Percentiles rank a stretch among this genome's conserved stretches.
Conservation (phyloP, 2,329 filamentous ascomycete species). For the Ascomycota sp. region DNA sequence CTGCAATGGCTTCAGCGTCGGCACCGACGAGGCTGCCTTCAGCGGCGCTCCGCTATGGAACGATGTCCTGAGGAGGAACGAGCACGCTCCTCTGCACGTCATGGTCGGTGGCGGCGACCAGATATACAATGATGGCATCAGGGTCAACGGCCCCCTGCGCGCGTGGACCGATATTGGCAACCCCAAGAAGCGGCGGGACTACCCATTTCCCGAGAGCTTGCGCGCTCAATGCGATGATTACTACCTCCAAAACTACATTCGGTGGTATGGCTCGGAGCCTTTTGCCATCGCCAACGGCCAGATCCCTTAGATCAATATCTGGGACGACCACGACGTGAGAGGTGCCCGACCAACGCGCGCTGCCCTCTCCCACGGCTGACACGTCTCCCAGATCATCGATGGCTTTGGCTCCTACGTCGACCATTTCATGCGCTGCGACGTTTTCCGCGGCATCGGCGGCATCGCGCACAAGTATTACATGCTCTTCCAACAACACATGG, state of each 20-base stretch:
- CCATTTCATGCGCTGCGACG: slow-evolving; percentile 78
- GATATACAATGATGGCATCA: slow-evolving; percentile 87
- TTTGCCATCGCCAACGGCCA: slow-evolving; percentile 77
- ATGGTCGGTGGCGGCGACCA: slow-evolving; percentile 92
- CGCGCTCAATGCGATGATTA: slow-evolving; percentile 73
- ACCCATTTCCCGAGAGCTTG: slow-evolving; percentile 58
- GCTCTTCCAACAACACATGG: slow-evolving; percentile 87
- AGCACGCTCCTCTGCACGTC: slow-evolving; percentile 70
- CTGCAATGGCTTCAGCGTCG: slow-evolving; percentile 88
- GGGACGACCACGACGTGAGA: slow-evolving; percentile 81
- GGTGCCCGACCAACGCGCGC: too few species aligned
- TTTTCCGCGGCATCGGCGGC: slow-evolving; percentile 81
- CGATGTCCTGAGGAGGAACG: slow-evolving; percentile 70
- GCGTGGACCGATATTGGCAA: slow-evolving; percentile 72
- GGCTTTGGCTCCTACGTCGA: slow-evolving; percentile 89
- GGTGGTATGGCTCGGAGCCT: slow-evolving; percentile 63
- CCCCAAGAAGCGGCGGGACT: slow-evolving; percentile 59
- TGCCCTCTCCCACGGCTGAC: slow-evolving; percentile 5
- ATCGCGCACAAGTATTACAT: slow-evolving; percentile 96
- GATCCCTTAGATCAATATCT: slow-evolving; percentile 91
- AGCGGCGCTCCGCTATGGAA: slow-evolving; percentile 90
- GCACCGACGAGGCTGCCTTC: slow-evolving; percentile 67
- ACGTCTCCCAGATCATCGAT: slow-evolving; percentile 52
- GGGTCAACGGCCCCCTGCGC: slow-evolving; percentile 63
- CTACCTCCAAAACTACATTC: slow-evolving; percentile 77